A percentile compares a stretch with the other conserved stretches of the same genome.
phyloP scores from a whole-genome alignment of 192 early-diverging fungal species.

The Rhizophagus sp. region DNA sequence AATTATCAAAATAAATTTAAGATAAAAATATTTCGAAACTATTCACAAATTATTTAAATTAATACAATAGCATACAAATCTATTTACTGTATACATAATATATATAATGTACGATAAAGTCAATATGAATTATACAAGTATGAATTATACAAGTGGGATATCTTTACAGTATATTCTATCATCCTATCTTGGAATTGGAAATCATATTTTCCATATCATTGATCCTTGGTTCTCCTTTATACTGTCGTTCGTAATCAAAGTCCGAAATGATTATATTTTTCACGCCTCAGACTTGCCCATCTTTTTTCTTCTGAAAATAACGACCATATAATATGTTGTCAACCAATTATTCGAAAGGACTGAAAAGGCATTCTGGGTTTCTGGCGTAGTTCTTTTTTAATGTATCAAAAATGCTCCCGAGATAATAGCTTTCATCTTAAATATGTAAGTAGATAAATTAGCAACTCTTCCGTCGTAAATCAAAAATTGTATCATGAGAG shows the following conservation, averaged over 20 bases:
- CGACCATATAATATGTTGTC: constrained; percentile 29
- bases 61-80: no score
- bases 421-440: constrained; percentile 4
- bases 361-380: constrained; percentile 4
- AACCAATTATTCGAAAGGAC: neutral
- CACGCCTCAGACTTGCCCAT: neutral
- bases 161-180: neutral
- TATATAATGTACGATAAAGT: no score
- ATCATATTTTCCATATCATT: neutral
- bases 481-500: no score
- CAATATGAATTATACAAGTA: no score
- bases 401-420: constrained; percentile 20
- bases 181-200: constrained; percentile 15
- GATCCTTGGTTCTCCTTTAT: neutral
- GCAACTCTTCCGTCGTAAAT: neutral
- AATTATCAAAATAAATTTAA: no score
- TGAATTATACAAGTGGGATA: no score
- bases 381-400: constrained; percentile 2
- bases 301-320: constrained; percentile 5
- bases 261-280: constrained; percentile 19
- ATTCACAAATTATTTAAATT: no score
- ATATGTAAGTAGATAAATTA: constrained; percentile 1
- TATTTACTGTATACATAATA: no score
- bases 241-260: neutral
- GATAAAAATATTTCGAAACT: no score